phyloP scores from a whole-genome alignment of 495 filamentous ascomycete genomes.

The Aspergillus asperescens region DNA sequence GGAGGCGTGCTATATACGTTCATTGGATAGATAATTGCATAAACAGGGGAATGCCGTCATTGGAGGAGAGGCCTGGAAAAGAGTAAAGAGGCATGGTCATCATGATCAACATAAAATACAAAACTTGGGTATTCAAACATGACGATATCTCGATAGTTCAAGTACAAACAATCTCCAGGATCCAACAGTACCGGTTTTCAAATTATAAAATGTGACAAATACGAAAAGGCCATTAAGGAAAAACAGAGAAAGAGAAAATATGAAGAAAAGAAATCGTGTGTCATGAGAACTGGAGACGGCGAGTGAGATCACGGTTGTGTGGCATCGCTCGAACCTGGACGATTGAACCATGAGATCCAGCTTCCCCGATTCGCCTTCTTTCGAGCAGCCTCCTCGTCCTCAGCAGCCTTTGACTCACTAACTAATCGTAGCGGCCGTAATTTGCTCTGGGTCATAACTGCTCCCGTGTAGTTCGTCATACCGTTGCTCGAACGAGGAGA shows the following conservation, averaged over 20 bases:
- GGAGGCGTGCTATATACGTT: conserved; percentile 17
- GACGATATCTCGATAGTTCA: conserved; percentile 3
- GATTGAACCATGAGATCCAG: conserved; percentile 59
- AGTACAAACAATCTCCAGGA: conserved; percentile 2
- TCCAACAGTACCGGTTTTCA: not conserved
- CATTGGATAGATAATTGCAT: conserved; percentile 18
- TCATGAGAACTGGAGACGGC: too few relatives aligned
- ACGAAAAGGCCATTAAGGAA: not conserved
- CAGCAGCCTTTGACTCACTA: conserved; percentile 40
- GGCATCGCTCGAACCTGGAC: conserved; percentile 21
- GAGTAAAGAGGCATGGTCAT: conserved; percentile 3
- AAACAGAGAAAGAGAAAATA: not conserved
- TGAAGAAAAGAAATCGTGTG: not conserved
- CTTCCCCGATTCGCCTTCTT: conserved; percentile 57
- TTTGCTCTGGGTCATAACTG: conserved; percentile 67
- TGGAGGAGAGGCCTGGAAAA: not conserved
- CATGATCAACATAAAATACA: conserved; percentile 8
- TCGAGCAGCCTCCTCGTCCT: conserved; percentile 47
- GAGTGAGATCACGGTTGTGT: conserved; percentile 5
- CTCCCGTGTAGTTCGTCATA: conserved; percentile 49
- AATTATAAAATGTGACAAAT: not conserved
- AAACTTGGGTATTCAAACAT: conserved; percentile 8
- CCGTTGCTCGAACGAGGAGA: conserved; percentile 53
- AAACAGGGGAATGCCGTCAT: conserved; percentile 5
- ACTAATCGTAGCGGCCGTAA: conserved; percentile 83